Conservation (phyloP, 75 land plant genomes). For the Pseudotsuga menziesii region DNA sequence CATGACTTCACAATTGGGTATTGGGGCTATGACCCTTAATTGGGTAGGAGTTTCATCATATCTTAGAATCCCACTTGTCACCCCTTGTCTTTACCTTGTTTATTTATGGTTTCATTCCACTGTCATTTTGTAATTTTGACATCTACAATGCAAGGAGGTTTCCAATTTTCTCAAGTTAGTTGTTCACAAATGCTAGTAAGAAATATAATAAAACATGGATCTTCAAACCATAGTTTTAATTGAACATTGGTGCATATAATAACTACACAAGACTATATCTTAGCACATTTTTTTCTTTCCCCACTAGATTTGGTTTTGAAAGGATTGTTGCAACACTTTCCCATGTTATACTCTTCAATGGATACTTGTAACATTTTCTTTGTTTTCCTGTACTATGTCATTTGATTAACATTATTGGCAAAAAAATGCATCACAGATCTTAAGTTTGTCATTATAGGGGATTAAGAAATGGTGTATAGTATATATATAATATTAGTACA, state of each 20-base stretch:
- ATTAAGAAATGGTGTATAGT: too few species aligned
- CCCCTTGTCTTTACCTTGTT: too few species aligned
- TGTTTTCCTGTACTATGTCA: too few species aligned
- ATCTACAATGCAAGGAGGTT: slow-evolving; percentile 23
- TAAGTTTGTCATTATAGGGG: too few species aligned
- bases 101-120: too few species aligned
- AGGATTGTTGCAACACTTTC: slow-evolving; percentile 22
- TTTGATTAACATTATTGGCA: too few species aligned
- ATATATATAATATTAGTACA: too few species aligned
- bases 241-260: slow-evolving; percentile 16
- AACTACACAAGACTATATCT: slow-evolving; percentile 10
- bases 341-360: slow-evolving; percentile 31
- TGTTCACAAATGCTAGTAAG: slow-evolving; percentile 14
- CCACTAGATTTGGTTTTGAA: slow-evolving; percentile 32
- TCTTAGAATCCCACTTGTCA: too few species aligned
- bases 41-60: slow-evolving; percentile 6
- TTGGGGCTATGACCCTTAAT: slow-evolving; percentile 26
- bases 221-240: slow-evolving; percentile 6
- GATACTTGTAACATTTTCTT: too few species aligned
- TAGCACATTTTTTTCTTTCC: slow-evolving; percentile 22
- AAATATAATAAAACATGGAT: slow-evolving; percentile 13
- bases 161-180: slow-evolving; percentile 23
- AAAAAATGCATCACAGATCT: too few species aligned
- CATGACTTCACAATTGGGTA: slow-evolving; percentile 24
- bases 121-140: too few species aligned